Evolutionary conservation across 768 basidiomycete genomes (phyloP), one percentile per base, ranked within the genome.

Genomic region (Naganishia antarctica): DNA sequence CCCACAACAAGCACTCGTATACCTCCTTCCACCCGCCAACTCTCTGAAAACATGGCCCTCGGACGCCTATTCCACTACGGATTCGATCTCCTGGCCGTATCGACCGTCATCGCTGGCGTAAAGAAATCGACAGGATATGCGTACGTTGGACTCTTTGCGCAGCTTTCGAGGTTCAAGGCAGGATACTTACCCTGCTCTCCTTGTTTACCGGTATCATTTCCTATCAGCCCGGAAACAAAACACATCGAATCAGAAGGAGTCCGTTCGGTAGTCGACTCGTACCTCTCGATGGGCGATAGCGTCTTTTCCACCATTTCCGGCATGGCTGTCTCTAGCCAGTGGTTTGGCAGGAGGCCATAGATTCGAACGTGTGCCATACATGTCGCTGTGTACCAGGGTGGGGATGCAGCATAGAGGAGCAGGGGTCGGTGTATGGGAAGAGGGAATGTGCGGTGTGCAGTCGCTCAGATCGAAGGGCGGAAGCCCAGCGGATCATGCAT

Each of bases 61-160:
- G 92, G 90, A 70, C 84, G 85, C 77, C 76, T 96, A 18, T 78
- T 86, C 34, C 92, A 94, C 77, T 91, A 89, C 70, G 83, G 88
- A 26, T 79, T 89, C 48, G 94, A 97, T 74, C 88, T 87, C 15
- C 83, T 90, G 58, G 81, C 97, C 34, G 69, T 97, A 40, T 92
- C 92, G 16, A 90, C 94, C 13, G 83, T 97, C 7, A 78, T 93
- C 43, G 94, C 94, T 41, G 94, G 94, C 31, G 86, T 98, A 65
- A 86, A 86, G 75, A 85, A 90, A 65, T 87, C 91, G 18, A 93
- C 87, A 65, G 93, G 93, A 37, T 91, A 91, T 80, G 79, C 83
- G 93, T 96, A 74, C 78, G 91, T 86, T 37, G 23, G 37, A 8
- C 40, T 63, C 40, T 43, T 61, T 89, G 90, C 31, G 8, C 80